Conservation (phyloP, 2,329 filamentous ascomycete species). For the Trichophyton equinum region DNA sequence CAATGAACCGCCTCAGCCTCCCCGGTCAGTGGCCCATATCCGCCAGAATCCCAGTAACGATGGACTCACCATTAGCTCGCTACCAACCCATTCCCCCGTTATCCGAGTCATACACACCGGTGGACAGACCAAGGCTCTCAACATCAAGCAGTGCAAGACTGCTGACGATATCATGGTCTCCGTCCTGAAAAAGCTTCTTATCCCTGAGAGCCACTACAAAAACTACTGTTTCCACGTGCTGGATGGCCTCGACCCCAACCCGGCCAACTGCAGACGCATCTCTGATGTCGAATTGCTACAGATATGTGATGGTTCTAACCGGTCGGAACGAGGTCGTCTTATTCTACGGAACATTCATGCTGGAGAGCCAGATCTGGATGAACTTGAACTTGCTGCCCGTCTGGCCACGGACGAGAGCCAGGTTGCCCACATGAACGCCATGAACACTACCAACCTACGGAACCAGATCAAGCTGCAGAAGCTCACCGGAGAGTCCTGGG, state of each 20-base stretch:
- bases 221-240: constrained; percentile 97
- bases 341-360: constrained; percentile 88
- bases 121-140: constrained; percentile 84
- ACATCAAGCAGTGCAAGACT: constrained; percentile 80
- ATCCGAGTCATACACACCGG: constrained; percentile 89
- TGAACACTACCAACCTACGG: constrained; percentile 53
- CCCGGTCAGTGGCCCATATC: constrained; percentile 56
- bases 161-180: constrained; percentile 87
- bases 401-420: constrained; percentile 82
- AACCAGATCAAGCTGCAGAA: constrained; percentile 83
- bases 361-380: constrained; percentile 75
- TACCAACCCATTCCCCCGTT: constrained; percentile 75
- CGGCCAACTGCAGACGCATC: constrained; percentile 66
- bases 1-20: constrained; percentile 49
- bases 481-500: constrained; percentile 75
- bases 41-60: constrained; percentile 76
- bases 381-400: constrained; percentile 73
- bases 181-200: constrained; percentile 73
- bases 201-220: constrained; percentile 80
- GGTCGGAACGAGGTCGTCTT: constrained; percentile 76
- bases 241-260: constrained; percentile 70
- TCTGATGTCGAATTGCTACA: constrained; percentile 80
- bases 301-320: constrained; percentile 74
- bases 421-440: constrained; percentile 53
- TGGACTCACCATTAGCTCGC: constrained; percentile 68